Evolutionary conservation across 2,329 filamentous ascomycete species (phyloP), one percentile per base, ranked within the genome.

Genomic region (Xylaria sp.): DNA sequence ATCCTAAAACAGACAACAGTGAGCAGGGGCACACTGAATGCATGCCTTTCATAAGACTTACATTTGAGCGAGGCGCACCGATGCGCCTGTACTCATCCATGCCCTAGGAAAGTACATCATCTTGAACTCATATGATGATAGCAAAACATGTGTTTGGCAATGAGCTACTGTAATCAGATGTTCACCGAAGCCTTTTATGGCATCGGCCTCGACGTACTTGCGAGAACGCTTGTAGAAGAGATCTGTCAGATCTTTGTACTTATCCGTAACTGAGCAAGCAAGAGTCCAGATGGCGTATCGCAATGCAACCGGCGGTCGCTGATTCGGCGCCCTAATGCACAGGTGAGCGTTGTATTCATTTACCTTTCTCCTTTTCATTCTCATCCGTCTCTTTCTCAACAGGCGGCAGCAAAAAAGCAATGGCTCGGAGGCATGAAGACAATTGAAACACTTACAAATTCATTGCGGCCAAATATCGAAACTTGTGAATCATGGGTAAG

Each of bases 271-370:
- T 4, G 90, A 88, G 63, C 91, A 92, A n/a, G 93, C 92, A 69
- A 92, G 78, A n/a, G 88, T 90, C 93, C 93, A 97, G 80, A 97
- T 95, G 58, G 90, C 91, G 75, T 99, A 99, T 67, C 94, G 86
- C 54, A 99, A 77, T 65, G 89, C 91, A 35, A 96, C 86, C 0
- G 93, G 91, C 1, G 94, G 93, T 30, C 93, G 85, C 77, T 92
- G 87, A 63, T 86, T 86, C 16, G 91, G 91, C n/a, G 91, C 85
- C 56, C 84, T 87, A 61, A 42, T 54, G 35, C 23, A 11, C 54
- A 35, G 49, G 57, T 66, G 52, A 64, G 61, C 54, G 37, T 54
- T 10, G 19, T 58, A 46, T 30, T 42, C 23, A 5, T 52, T 49
- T 13, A 42, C 11, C 10, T 23, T 4, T 51, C 23, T n/a, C 49